These are phyloP conservation scores for Marasmius sp. DNA, from an alignment of 1,284 basidiomycete species.

Conservation along the genomic window DNA sequence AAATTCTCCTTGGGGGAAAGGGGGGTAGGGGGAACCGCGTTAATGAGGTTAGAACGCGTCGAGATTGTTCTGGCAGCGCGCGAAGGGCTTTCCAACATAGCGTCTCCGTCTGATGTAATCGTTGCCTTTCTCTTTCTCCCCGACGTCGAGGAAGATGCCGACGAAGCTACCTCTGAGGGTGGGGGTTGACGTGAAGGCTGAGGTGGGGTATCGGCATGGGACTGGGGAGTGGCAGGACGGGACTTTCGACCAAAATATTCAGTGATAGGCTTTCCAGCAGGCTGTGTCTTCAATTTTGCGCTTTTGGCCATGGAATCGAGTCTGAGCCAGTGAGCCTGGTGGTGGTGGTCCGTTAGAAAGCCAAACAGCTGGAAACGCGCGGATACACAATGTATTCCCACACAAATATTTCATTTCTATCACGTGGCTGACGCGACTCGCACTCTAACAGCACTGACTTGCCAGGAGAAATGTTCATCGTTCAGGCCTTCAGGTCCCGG, in stretches of 20 bases:
- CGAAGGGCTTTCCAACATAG: neutral
- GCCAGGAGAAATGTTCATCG: too few species aligned
- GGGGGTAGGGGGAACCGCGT: slow-evolving; percentile 12
- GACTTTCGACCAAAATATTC: slow-evolving; percentile 34
- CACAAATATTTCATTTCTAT: too few species aligned
- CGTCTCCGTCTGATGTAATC: neutral
- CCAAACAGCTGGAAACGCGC: neutral
- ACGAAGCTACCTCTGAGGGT: neutral
- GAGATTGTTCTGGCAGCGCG: neutral
- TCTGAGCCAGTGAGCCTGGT: neutral
- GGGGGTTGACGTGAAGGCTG: neutral
- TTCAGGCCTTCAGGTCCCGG: too few species aligned
- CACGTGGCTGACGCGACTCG: too few species aligned
- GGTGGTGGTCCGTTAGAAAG: neutral
- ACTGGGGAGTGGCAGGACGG: neutral
- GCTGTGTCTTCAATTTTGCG: slow-evolving; percentile 24
- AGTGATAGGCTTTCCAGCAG: slow-evolving; percentile 31
- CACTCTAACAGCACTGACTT: too few species aligned
- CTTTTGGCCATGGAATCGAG: slow-evolving; percentile 27
- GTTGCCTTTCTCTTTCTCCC: neutral
- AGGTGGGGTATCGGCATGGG: neutral
- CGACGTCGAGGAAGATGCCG: neutral
- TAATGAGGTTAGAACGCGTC: neutral
- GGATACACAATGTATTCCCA: too few species aligned
- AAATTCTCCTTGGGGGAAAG: slow-evolving; percentile 26